Evolutionary conservation across 2,329 filamentous ascomycete genomes (phyloP).

Genomic region (Chaetomiaceae sp.): DNA sequence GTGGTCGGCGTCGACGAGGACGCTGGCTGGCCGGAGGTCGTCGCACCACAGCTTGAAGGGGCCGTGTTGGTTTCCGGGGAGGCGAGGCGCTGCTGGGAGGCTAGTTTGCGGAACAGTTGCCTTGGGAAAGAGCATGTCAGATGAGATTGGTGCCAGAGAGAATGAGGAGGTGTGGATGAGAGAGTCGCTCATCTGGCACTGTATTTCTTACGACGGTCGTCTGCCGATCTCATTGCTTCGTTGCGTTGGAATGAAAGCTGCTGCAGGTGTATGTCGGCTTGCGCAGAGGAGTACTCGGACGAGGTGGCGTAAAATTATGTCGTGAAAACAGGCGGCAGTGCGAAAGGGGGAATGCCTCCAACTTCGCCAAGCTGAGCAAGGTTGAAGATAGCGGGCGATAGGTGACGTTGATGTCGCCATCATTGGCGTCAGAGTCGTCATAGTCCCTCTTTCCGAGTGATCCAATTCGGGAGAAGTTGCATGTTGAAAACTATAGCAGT

Average conservation of each 20-base stretch:
- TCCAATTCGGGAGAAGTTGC: neutral
- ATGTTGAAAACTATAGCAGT: neutral
- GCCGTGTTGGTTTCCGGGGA: neutral
- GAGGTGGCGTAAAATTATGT: conserved; percentile 13
- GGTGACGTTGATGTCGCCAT: neutral
- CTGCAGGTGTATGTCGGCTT: conserved; percentile 36
- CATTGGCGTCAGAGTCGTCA: neutral
- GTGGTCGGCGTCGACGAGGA: conserved; percentile 28
- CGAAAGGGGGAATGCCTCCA: neutral
- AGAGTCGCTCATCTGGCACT: conserved; percentile 22
- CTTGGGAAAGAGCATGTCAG: conserved; percentile 24
- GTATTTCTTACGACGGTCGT: conserved; percentile 38
- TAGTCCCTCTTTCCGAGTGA: neutral
- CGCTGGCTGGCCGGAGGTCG: conserved; percentile 27
- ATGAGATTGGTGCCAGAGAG: too few relatives aligned
- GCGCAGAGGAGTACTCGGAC: conserved; percentile 31
- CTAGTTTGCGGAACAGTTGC: conserved; percentile 24
- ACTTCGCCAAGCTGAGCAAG: neutral
- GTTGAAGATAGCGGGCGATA: neutral
- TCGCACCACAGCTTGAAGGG: conserved; percentile 29
- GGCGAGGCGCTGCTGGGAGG: neutral
- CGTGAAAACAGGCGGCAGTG: neutral
- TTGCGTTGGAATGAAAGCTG: conserved; percentile 37
- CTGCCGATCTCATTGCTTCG: conserved; percentile 30
- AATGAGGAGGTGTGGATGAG: conserved; percentile 35